Evolutionary conservation across 2,329 filamentous ascomycete genomes (phyloP), one percentile per base, ranked within the genome.

Genomic region (Arthrobotrys sphaeroides): DNA sequence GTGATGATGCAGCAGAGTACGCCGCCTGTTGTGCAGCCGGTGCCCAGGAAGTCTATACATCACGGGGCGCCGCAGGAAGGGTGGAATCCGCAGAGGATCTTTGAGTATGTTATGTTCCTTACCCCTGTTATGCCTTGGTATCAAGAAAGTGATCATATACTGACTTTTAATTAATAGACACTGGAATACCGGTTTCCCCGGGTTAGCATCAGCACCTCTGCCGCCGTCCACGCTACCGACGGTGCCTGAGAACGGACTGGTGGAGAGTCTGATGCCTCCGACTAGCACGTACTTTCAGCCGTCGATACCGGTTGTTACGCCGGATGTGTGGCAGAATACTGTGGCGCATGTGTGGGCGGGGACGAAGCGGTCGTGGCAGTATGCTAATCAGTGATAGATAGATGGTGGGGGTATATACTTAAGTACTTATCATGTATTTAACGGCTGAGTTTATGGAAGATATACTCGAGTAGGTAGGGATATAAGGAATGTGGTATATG

Each of bases 11-110:
- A 85, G 87, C 88, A 90, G 81, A 88, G 38, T 72, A 78, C 86
- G 84, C 89, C 85, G 68, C 87, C 90, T 81, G 85, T 85, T 79
- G 84, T 86, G 24, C 87, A 88, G 80, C 84, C 83, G 69, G 84
- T 85, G 70, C 84, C 85, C 84, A 64, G 64, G 59, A 68, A 74
- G 31, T 73, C 69, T 43, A 28, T 57, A 24, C 72, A 73, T 40
- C 68, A 65, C 43, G 80, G 84, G 88, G 78, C 90, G 91, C 74
- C 86, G 88, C 53, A 86, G 87, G 22, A 59, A 20, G 84, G 86
- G 67, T 97, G 93, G 93, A 96, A 97, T 80, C 94, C 93, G 22
- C 88, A 91, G 31, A 88, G 90, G 73, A 93, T 97, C 78, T 94
- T 96, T 86, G 92, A 94, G 93, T 96, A 87, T 86, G 92, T 87